Percentiles rank a stretch among this genome's conserved stretches.
These are phyloP conservation scores for Schizothecium vesticola DNA, from an alignment of 495 filamentous ascomycete genomes.

Conservation along the genomic window DNA sequence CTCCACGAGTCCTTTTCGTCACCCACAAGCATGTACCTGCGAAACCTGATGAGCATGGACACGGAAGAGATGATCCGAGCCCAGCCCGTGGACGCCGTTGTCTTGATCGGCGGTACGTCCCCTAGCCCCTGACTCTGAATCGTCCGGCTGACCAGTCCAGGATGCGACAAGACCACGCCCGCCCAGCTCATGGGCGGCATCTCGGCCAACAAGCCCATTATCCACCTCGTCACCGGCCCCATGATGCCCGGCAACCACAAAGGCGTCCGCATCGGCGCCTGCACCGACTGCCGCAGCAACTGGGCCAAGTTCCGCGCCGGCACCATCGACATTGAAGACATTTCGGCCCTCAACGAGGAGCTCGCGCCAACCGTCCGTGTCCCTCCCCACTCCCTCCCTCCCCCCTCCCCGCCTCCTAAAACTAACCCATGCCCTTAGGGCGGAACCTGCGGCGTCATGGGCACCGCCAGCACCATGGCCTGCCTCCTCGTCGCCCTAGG, in stretches of 20 bases:
- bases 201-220: slow-evolving; percentile 61
- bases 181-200: slow-evolving; percentile 67
- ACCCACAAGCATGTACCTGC: slow-evolving; percentile 63
- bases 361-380: slow-evolving; percentile 55
- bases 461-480: slow-evolving; percentile 66
- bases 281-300: slow-evolving; percentile 62
- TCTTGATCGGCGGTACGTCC: slow-evolving; percentile 57
- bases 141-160: slow-evolving; percentile 19
- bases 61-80: slow-evolving; percentile 66
- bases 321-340: slow-evolving; percentile 60
- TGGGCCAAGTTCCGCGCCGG: slow-evolving; percentile 61
- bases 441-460: slow-evolving; percentile 66
- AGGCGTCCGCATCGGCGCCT: slow-evolving; percentile 56
- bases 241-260: slow-evolving; percentile 63
- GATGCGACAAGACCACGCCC: slow-evolving; percentile 65
- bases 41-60: slow-evolving; percentile 69
- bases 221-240: slow-evolving; percentile 59
- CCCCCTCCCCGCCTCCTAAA: background rate
- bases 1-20: slow-evolving; percentile 57
- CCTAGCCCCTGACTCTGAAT: background rate
- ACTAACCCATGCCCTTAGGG: slow-evolving; percentile 33
- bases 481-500: slow-evolving; percentile 59
- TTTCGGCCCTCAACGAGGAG: slow-evolving; percentile 60
- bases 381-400: background rate
- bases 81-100: slow-evolving; percentile 58